These are phyloP conservation scores for Fusarium goolgardi DNA, from an alignment of 2,329 filamentous ascomycete species.

Conservation along the genomic window DNA sequence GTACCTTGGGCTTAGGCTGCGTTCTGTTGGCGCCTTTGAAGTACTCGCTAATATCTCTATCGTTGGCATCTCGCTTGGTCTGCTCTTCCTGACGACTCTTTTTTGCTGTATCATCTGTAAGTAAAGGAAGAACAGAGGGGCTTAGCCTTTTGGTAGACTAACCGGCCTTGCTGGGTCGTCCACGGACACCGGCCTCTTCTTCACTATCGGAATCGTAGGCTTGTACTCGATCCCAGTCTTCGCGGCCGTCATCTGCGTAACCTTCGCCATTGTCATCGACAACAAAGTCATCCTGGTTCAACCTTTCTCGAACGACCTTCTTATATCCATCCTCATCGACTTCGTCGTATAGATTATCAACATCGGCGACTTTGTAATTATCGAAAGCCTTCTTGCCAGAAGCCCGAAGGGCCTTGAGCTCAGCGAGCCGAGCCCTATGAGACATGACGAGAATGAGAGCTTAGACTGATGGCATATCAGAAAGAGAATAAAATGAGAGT, in stretches of 20 bases:
- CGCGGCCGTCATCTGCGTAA: constrained; percentile 94
- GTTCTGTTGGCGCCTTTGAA: constrained; percentile 79
- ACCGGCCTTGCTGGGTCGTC: constrained; percentile 65
- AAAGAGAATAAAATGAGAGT: background rate
- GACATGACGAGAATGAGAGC: constrained; percentile 49
- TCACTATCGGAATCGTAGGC: constrained; percentile 81
- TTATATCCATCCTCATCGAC: constrained; percentile 98
- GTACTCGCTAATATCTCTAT: constrained; percentile 93
- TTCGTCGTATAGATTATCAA: constrained; percentile 89
- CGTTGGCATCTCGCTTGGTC: constrained; percentile 85
- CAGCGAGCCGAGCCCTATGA: constrained; percentile 70
- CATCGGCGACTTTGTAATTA: constrained; percentile 86
- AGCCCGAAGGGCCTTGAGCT: constrained; percentile 85
- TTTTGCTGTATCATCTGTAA: constrained; percentile 69
- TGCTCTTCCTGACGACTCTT: constrained; percentile 89
- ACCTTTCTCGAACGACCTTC: constrained; percentile 87
- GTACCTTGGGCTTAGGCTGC: constrained; percentile 84
- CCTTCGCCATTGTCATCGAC: constrained; percentile 98
- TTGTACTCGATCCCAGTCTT: constrained; percentile 86
- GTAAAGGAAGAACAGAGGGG: background rate
- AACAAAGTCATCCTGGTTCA: constrained; percentile 97
- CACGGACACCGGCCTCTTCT: constrained; percentile 53
- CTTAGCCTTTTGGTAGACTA: constrained; percentile 40
- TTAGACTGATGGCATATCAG: constrained; percentile 43
- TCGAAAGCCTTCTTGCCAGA: constrained; percentile 92